Evolutionary conservation across 2,329 filamentous ascomycete species (phyloP).

Genomic region (Talaromyces marneffei): DNA sequence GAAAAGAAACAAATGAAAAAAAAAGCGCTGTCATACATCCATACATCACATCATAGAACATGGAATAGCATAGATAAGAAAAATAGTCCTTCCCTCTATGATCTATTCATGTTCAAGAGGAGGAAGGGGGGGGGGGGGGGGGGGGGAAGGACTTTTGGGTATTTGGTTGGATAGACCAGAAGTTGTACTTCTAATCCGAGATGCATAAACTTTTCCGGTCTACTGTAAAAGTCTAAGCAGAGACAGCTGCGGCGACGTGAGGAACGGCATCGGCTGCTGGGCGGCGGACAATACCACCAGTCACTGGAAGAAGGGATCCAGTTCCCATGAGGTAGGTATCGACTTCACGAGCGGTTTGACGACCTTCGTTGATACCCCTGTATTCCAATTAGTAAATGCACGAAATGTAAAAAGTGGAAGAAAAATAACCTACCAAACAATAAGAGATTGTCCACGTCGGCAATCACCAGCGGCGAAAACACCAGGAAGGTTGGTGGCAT

Average conservation of each 20-base stretch:
- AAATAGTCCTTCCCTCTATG: conserved; percentile 2
- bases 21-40: conserved; percentile 14
- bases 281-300: conserved; percentile 85
- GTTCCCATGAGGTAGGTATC: conserved; percentile 76
- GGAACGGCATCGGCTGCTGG: conserved; percentile 50
- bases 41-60: conserved; percentile 12
- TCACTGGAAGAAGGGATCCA: conserved; percentile 74
- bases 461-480: conserved; percentile 95
- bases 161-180: background rate
- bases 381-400: conserved; percentile 13
- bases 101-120: conserved; percentile 5
- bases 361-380: conserved; percentile 94
- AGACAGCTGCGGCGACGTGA: conserved; percentile 17
- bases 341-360: conserved; percentile 85
- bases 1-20: conserved; percentile 14
- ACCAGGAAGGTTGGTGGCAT: conserved; percentile 79
- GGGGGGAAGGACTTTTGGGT: conserved; percentile 2
- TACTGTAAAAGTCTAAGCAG: background rate
- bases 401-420: background rate
- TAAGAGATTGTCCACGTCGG: conserved; percentile 86
- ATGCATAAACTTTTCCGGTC: background rate
- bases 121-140: background rate
- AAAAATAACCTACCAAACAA: conserved; percentile 74
- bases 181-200: background rate
- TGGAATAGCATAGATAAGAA: conserved; percentile 2